Evolutionary conservation across 176 grass and related monocot genomes (phyloP).

Genomic region (Puccinellia tenuiflora): DNA sequence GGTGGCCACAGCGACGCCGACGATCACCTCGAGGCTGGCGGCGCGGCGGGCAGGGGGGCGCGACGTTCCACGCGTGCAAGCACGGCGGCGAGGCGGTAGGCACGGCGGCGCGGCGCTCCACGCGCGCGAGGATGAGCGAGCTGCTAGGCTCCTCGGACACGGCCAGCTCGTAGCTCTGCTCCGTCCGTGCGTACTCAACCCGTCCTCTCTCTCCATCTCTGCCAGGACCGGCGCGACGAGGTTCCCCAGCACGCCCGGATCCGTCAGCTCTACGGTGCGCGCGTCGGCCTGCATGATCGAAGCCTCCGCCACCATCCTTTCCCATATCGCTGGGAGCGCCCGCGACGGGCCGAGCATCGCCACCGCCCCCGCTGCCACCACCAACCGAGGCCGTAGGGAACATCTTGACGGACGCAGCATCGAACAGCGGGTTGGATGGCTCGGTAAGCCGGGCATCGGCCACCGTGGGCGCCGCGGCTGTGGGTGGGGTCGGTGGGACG

Average conservation of each 20-base stretch:
- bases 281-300: conserved; percentile 40
- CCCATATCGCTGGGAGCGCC: conserved; percentile 68
- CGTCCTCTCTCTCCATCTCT: conserved; percentile 42
- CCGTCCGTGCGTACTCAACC: conserved; percentile 40
- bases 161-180: conserved; percentile 49
- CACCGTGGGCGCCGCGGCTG: neutral
- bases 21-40: too few relatives aligned
- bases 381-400: conserved; percentile 62
- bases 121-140: conserved; percentile 62
- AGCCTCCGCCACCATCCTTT: conserved; percentile 47
- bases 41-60: too few relatives aligned
- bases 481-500: neutral
- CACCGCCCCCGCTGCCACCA: conserved; percentile 47
- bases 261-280: conserved; percentile 42
- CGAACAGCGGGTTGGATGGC: conserved; percentile 19
- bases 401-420: conserved; percentile 30
- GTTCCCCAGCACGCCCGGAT: conserved; percentile 36
- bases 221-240: conserved; percentile 58
- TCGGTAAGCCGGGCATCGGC: conserved; percentile 24
- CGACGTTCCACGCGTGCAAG: too few relatives aligned
- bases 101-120: too few relatives aligned
- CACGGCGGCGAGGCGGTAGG: too few relatives aligned
- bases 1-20: too few relatives aligned
- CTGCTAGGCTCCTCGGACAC: conserved; percentile 59
- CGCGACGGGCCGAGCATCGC: conserved; percentile 43